Percentiles rank a stretch among this genome's conserved stretches.
Evolutionary conservation across 2,329 filamentous ascomycete genomes (phyloP).

Genomic region (Hypomyces rosellus): DNA sequence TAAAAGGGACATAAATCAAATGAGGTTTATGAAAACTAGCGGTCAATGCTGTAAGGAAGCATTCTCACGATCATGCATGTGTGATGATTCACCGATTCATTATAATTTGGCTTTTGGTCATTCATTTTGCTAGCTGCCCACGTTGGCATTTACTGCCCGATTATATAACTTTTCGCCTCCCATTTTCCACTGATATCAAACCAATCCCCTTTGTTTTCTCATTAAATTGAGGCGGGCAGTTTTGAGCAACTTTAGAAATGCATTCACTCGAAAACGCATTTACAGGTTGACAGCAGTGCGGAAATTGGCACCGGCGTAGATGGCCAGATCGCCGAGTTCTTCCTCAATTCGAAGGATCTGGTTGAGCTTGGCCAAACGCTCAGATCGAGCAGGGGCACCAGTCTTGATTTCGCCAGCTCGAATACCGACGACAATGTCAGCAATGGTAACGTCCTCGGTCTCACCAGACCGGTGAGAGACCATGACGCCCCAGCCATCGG

Average conservation of each 20-base stretch:
- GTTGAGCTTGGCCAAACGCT: constrained; percentile 99
- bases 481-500: constrained; percentile 97
- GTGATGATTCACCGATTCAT: no score
- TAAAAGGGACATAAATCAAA: no score
- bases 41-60: no score
- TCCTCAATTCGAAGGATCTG: constrained; percentile 99
- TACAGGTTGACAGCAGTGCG: constrained; percentile 84
- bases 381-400: constrained; percentile 89
- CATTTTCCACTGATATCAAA: background rate
- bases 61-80: no score
- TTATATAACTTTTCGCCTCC: background rate
- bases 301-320: constrained; percentile 92
- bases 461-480: constrained; percentile 98
- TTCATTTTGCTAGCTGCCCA: background rate
- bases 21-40: no score
- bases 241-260: background rate
- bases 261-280: constrained; percentile 19
- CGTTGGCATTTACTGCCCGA: background rate
- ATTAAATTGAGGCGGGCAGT: background rate
- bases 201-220: background rate
- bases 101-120: no score
- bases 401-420: constrained; percentile 98
- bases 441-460: constrained; percentile 99
- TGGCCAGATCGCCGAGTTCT: constrained; percentile 84
- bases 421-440: constrained; percentile 95